Conservation (phyloP, 2,329 filamentous ascomycete species). For the Fusarium nygamai region DNA sequence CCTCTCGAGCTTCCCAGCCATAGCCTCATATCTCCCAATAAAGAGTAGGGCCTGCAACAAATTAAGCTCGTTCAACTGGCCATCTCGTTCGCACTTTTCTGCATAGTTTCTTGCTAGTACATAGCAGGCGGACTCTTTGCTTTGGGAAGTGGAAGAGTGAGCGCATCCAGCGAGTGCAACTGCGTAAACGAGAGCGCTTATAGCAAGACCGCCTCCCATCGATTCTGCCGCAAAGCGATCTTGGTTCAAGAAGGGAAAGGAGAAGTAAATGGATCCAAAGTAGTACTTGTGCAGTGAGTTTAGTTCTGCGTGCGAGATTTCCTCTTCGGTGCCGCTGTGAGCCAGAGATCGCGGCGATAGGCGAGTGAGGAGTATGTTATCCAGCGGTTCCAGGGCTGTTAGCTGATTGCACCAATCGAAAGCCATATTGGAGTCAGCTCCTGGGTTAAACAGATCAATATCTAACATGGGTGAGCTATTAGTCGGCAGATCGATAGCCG, state of each 20-base stretch:
- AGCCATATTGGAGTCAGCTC: background rate
- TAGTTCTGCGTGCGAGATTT: background rate
- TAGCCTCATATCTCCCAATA: background rate
- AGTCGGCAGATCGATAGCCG: background rate
- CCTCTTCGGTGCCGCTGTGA: background rate
- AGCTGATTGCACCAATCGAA: background rate
- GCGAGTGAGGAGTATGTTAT: background rate
- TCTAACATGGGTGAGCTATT: background rate
- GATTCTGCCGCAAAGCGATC: background rate
- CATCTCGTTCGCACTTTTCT: background rate
- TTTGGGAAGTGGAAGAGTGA: background rate
- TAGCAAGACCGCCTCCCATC: background rate
- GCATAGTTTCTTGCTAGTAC: background rate
- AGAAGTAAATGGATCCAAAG: background rate
- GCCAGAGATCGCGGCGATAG: background rate
- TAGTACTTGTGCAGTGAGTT: background rate
- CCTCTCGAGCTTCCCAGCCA: background rate
- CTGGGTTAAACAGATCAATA: background rate
- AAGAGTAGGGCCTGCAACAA: background rate
- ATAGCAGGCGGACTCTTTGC: background rate
- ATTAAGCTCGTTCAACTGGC: background rate
- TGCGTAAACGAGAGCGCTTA: background rate
- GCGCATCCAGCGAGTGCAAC: background rate
- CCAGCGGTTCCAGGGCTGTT: background rate
- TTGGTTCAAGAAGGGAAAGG: background rate